Conservation (phyloP, 73 alveolate species). For the Paramecium biaurelia region DNA sequence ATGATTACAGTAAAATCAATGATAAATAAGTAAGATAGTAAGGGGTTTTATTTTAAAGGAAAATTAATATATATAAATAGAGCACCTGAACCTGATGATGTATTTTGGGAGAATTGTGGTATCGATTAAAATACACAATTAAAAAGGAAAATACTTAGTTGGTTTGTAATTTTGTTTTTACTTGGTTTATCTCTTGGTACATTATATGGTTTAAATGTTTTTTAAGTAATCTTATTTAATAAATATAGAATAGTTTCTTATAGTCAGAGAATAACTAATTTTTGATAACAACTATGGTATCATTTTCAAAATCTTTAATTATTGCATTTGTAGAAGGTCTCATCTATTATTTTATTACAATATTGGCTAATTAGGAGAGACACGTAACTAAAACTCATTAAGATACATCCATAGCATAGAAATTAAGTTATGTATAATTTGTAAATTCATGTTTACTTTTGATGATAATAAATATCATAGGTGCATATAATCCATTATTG, state of each 20-base stretch:
- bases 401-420: background rate
- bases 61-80: background rate
- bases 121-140: background rate
- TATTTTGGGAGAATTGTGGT: slow-evolving; percentile 44
- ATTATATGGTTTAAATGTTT: background rate
- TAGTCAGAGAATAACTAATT: background rate
- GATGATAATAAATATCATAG: background rate
- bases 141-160: background rate
- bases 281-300: background rate
- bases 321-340: background rate
- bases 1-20: background rate
- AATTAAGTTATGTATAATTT: background rate
- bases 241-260: background rate
- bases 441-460: background rate
- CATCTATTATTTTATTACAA: background rate
- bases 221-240: background rate
- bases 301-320: background rate
- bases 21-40: background rate
- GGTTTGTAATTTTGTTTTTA: background rate
- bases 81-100: slow-evolving; percentile 55
- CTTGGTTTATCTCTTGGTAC: background rate
- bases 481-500: background rate
- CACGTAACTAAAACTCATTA: background rate
- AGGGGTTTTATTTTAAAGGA: background rate
- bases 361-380: background rate